Evolutionary conservation across 1,139 yeast species (phyloP).

Genomic region (Pichia kudriavzevii): DNA sequence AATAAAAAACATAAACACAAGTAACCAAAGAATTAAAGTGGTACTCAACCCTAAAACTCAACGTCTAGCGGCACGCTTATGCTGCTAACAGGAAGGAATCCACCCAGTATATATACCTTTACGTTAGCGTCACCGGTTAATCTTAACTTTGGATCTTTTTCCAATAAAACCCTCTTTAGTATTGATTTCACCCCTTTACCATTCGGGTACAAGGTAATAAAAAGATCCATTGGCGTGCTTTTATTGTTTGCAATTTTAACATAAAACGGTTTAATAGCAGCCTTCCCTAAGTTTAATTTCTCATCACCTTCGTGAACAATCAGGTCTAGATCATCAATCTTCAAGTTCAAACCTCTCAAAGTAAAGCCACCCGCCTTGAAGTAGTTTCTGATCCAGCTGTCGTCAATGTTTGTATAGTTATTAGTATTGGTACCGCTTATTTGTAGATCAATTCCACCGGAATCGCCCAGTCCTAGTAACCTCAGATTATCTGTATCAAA

Average conservation of each 20-base stretch:
- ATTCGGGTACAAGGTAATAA: constrained; percentile 28
- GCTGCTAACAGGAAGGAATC: constrained; percentile 27
- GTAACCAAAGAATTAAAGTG: no score
- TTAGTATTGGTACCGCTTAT: constrained; percentile 27
- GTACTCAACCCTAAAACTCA: constrained; percentile 7
- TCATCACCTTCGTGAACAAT: constrained; percentile 18
- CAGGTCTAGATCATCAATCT: constrained; percentile 23
- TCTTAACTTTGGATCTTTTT: constrained; percentile 27
- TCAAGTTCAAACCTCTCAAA: constrained; percentile 21
- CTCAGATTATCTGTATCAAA: constrained; percentile 27
- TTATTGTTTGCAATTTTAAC: constrained; percentile 23
- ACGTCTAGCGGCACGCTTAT: constrained; percentile 27
- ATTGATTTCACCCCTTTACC: constrained; percentile 27
- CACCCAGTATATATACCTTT: constrained; percentile 25
- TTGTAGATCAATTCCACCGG: constrained; percentile 27
- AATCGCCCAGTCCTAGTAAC: constrained; percentile 26
- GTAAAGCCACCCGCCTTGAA: constrained; percentile 27
- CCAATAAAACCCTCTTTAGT: constrained; percentile 24
- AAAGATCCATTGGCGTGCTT: constrained; percentile 22
- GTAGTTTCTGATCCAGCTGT: constrained; percentile 19
- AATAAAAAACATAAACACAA: not conserved
- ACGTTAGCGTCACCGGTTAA: constrained; percentile 29
- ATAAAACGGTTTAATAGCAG: constrained; percentile 23
- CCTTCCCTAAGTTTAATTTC: constrained; percentile 21
- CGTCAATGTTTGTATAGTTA: constrained; percentile 27